Evolutionary conservation across 192 early-diverging fungal genomes (phyloP).

Genomic region (Backusella liffmaniae): DNA sequence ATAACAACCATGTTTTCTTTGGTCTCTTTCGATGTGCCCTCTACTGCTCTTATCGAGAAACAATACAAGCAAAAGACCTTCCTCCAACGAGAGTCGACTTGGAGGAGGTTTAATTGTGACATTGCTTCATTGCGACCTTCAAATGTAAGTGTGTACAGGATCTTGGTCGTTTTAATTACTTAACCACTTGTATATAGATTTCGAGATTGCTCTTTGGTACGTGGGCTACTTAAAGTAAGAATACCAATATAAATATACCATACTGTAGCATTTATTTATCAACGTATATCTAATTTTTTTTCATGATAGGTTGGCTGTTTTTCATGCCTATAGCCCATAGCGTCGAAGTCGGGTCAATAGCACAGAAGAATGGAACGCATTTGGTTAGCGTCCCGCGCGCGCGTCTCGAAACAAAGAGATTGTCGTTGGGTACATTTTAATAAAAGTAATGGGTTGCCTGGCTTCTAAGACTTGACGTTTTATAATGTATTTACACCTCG

Average conservation of each 20-base stretch:
- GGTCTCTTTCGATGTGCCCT: too few species aligned
- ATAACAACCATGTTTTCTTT: too few species aligned
- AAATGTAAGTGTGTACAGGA: background rate
- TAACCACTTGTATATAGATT: background rate
- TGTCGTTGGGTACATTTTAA: background rate
- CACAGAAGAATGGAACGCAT: background rate
- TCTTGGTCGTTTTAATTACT: background rate
- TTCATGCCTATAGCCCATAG: background rate
- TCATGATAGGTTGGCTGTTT: background rate
- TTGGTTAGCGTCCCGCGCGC: background rate
- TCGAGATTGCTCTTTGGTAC: background rate
- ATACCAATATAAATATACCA: background rate
- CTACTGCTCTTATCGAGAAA: too few species aligned
- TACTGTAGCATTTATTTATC: background rate
- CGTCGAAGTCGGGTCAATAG: background rate
- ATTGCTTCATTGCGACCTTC: background rate
- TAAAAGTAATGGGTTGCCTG: background rate
- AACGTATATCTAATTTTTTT: background rate
- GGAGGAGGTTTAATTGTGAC: background rate
- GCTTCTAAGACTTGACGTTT: background rate
- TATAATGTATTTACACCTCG: background rate
- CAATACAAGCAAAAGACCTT: background rate
- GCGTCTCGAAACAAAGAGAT: background rate
- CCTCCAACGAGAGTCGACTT: background rate
- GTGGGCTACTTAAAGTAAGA: background rate